A percentile compares a stretch with the other conserved stretches of the same genome.
Evolutionary conservation across 2,329 filamentous ascomycete genomes (phyloP).

Genomic region (Microsporum audouinii): DNA sequence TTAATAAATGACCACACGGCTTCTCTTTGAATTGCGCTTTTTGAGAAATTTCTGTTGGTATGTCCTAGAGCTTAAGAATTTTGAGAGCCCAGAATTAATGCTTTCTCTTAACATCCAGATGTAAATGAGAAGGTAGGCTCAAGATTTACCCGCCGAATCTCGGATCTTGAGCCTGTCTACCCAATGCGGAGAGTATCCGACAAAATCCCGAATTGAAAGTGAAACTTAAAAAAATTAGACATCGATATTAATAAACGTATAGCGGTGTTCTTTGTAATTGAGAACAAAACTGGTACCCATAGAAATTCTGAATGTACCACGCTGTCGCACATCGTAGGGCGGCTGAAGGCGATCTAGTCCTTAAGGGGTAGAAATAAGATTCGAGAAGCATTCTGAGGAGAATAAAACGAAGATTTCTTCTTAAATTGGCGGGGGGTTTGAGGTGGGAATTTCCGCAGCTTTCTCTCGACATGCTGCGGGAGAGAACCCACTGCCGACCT

Average conservation of each 20-base stretch:
- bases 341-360: conserved; percentile 1
- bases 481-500: conserved; percentile 82
- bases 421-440: background rate
- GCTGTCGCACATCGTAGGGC: conserved; percentile 8
- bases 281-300: background rate
- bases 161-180: background rate
- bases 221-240: background rate
- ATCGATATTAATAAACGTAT: conserved; percentile 1
- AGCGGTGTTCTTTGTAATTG: background rate
- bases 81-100: conserved; percentile 1
- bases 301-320: conserved; percentile 4
- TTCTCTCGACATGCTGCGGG: conserved; percentile 78
- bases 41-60: background rate
- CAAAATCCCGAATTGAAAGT: conserved; percentile 2
- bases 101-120: background rate
- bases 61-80: background rate
- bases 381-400: background rate
- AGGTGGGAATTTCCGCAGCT: conserved; percentile 46
- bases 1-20: background rate
- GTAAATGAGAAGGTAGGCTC: background rate
- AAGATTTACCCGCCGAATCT: background rate
- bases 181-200: background rate
- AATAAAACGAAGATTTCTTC: background rate
- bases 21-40: background rate
- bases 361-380: background rate